Conservation (phyloP, 495 filamentous ascomycete genomes). For the Xylaria flabelliformis region DNA sequence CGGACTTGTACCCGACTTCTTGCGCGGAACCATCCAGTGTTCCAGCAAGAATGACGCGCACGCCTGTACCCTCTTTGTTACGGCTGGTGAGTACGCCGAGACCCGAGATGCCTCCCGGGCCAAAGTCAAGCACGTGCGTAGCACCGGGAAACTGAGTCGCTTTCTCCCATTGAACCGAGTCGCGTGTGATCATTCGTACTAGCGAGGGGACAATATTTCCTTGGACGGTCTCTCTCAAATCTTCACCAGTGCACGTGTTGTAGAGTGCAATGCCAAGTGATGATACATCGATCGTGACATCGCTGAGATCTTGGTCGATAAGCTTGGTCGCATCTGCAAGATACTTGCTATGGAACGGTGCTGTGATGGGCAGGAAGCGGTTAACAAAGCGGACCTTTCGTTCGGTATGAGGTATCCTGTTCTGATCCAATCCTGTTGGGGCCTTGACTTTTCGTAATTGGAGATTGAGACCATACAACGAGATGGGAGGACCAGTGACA, state of each 20-base stretch:
- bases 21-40: slow-evolving; percentile 85
- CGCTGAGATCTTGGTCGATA: slow-evolving; percentile 85
- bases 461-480: slow-evolving; percentile 92
- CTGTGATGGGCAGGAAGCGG: slow-evolving; percentile 95
- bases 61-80: slow-evolving; percentile 97
- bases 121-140: slow-evolving; percentile 95
- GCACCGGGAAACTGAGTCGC: slow-evolving; percentile 87
- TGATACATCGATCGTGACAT: slow-evolving; percentile 71
- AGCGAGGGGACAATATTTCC: slow-evolving; percentile 78
- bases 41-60: slow-evolving; percentile 91
- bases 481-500: slow-evolving; percentile 93
- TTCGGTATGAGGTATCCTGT: slow-evolving; percentile 89
- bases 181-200: slow-evolving; percentile 90
- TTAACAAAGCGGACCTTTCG: slow-evolving; percentile 96
- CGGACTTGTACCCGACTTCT: slow-evolving; percentile 95
- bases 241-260: slow-evolving; percentile 83
- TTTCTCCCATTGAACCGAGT: slow-evolving; percentile 92
- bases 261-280: slow-evolving; percentile 82
- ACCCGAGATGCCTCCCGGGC: slow-evolving; percentile 93
- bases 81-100: slow-evolving; percentile 96
- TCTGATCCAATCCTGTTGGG: slow-evolving; percentile 94
- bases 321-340: slow-evolving; percentile 77
- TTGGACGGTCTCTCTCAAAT: slow-evolving; percentile 68
- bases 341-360: slow-evolving; percentile 97
- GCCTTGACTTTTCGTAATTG: slow-evolving; percentile 96